A percentile compares a stretch with the other conserved stretches of the same genome.
Evolutionary conservation across 148 eudicot genomes (phyloP).

Genomic region (Rhododendron ferrugineum): DNA sequence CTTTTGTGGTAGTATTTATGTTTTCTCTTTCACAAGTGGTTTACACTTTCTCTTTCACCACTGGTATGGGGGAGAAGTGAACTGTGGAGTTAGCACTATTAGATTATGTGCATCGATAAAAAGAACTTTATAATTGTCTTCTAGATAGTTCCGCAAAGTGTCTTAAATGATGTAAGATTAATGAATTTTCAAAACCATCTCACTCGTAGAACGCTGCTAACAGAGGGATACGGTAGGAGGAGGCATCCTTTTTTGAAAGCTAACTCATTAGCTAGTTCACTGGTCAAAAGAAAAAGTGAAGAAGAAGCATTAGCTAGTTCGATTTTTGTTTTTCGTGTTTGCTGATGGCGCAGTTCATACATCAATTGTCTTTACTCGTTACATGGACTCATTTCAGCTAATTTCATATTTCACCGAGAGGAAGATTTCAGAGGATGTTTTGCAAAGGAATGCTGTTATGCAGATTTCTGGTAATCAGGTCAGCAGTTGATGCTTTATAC

Average conservation of each 20-base stretch:
- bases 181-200: neutral
- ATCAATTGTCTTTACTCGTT: neutral
- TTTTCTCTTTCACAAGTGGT: no score
- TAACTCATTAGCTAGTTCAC: neutral
- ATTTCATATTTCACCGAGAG: conserved; percentile 35
- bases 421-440: conserved; percentile 31
- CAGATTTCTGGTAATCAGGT: conserved; percentile 39
- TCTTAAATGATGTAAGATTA: neutral
- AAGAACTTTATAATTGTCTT: neutral
- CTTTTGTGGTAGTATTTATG: neutral
- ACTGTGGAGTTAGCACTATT: neutral
- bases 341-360: neutral
- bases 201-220: neutral
- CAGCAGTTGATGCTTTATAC: conserved; percentile 8
- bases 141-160: neutral
- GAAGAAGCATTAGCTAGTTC: neutral
- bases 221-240: neutral
- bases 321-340: neutral
- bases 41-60: neutral
- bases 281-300: neutral
- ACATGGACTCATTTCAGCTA: conserved; percentile 21
- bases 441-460: conserved; percentile 40
- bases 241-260: neutral
- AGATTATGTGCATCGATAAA: neutral
- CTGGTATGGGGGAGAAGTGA: neutral